Conservation (phyloP, 2,329 filamentous ascomycete genomes). For the Pyricularia sp. region DNA sequence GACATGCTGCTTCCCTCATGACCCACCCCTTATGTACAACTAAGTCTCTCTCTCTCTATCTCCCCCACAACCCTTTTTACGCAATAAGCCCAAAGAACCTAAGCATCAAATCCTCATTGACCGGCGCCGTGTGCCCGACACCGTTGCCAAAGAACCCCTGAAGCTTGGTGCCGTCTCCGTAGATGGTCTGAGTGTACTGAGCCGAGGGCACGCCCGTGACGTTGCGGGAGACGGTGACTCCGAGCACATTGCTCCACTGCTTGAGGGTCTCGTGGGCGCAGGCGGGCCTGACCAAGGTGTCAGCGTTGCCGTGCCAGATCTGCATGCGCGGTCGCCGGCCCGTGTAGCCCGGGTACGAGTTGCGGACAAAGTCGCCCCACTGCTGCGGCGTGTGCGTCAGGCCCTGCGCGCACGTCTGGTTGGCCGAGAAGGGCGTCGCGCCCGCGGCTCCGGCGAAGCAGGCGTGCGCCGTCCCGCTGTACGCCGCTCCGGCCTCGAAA, state of each 20-base stretch:
- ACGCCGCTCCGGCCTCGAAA: constrained; percentile 36
- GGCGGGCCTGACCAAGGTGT: constrained; percentile 19
- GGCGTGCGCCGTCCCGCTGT: constrained; percentile 40
- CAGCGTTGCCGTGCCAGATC: constrained; percentile 23
- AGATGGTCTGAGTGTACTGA: constrained; percentile 24
- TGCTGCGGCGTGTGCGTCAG: constrained; percentile 24
- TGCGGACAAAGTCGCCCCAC: constrained; percentile 23
- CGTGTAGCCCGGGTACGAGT: constrained; percentile 38
- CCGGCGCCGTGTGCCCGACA: constrained; percentile 17
- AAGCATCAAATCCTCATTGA: constrained; percentile 15
- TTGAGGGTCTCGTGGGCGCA: constrained; percentile 25
- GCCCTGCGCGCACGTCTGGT: constrained; percentile 35
- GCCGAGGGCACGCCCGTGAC: constrained; percentile 19
- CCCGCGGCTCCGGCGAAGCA: constrained; percentile 25
- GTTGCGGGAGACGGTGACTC: constrained; percentile 17
- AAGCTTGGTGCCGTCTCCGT: constrained; percentile 18
- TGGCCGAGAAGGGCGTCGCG: constrained; percentile 24
- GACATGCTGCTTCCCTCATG: not conserved
- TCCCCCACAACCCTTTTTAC: not conserved
- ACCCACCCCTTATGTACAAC: not conserved
- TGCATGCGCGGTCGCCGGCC: constrained; percentile 26
- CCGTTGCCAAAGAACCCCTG: constrained; percentile 15
- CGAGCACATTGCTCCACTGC: constrained; percentile 33
- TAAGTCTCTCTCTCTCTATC: no score
- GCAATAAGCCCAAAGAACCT: constrained; percentile 14